These are phyloP conservation scores for Paraglomus occultum DNA, from an alignment of 192 early-diverging fungal genomes.

Conservation along the genomic window DNA sequence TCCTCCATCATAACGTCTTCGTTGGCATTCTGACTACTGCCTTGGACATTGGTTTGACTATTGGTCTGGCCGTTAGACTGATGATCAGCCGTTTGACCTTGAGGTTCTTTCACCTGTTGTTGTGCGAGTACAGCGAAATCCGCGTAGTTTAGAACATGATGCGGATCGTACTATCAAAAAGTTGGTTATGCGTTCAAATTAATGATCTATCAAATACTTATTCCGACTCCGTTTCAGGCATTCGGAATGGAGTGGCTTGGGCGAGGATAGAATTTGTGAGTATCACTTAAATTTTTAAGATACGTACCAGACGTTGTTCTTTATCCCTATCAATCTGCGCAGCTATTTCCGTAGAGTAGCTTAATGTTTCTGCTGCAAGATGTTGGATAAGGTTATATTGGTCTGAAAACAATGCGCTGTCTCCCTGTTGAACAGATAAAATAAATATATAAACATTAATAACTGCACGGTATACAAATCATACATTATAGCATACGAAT, in stretches of 20 bases:
- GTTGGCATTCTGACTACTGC: not conserved
- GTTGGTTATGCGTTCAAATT: not conserved
- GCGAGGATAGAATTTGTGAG: not conserved
- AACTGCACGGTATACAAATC: no score
- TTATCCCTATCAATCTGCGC: constrained; percentile 5
- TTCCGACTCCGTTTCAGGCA: not conserved
- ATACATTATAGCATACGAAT: no score
- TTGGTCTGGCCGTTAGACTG: not conserved
- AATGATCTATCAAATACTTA: not conserved
- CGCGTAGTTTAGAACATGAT: constrained; percentile 13
- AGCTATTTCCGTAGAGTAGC: not conserved
- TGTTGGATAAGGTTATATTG: no score
- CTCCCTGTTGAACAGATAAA: no score
- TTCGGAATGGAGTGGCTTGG: not conserved
- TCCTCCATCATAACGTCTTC: constrained; percentile 7
- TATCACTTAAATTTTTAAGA: not conserved
- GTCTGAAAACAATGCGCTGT: no score
- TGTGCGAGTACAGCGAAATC: constrained; percentile 8
- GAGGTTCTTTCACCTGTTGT: not conserved
- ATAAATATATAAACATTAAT: no score
- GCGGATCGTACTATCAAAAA: constrained; percentile 27
- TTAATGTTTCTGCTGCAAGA: not conserved
- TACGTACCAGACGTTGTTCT: constrained; percentile 4
- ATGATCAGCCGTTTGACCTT: not conserved
- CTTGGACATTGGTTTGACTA: not conserved